Percentiles rank a stretch among this genome's conserved stretches.
These are phyloP conservation scores for Mycena galericulata DNA, from an alignment of 768 basidiomycete genomes.

Conservation along the genomic window DNA sequence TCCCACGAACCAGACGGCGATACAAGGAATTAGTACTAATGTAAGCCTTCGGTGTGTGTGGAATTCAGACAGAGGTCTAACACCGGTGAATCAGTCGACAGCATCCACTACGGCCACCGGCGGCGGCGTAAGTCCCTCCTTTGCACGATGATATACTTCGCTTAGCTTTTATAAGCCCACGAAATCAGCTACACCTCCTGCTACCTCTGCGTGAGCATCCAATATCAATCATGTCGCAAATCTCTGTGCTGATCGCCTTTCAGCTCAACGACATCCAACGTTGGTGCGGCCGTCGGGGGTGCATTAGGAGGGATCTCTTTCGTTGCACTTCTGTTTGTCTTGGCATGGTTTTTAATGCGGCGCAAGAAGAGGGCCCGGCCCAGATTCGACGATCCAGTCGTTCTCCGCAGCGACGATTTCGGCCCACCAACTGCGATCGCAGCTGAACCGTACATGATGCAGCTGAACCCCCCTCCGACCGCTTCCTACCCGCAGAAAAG, in stretches of 20 bases:
- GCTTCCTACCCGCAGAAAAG: no score
- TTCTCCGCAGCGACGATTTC: conserved; percentile 14
- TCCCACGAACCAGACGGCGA: conserved; percentile 24
- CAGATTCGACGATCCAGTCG: background rate
- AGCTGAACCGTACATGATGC: no score
- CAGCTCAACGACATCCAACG: background rate
- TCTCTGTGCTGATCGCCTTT: background rate
- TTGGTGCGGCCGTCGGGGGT: conserved; percentile 23
- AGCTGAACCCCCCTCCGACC: no score
- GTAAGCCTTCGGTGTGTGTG: background rate
- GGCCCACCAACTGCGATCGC: background rate
- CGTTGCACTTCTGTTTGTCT: conserved; percentile 19
- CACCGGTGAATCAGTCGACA: background rate
- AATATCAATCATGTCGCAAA: no score
- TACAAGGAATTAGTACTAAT: background rate
- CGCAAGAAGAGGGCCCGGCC: background rate
- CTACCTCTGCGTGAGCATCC: background rate
- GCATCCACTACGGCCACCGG: background rate
- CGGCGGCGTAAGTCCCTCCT: background rate
- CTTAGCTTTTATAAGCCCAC: background rate
- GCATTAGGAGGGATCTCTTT: conserved; percentile 7
- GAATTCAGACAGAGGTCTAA: background rate
- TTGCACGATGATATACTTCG: background rate
- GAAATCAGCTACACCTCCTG: background rate
- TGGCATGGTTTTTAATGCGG: conserved; percentile 18